Evolutionary conservation across 176 grass and related monocot genomes (phyloP), one percentile per base, ranked within the genome.

Genomic region (Juncus effusus): DNA sequence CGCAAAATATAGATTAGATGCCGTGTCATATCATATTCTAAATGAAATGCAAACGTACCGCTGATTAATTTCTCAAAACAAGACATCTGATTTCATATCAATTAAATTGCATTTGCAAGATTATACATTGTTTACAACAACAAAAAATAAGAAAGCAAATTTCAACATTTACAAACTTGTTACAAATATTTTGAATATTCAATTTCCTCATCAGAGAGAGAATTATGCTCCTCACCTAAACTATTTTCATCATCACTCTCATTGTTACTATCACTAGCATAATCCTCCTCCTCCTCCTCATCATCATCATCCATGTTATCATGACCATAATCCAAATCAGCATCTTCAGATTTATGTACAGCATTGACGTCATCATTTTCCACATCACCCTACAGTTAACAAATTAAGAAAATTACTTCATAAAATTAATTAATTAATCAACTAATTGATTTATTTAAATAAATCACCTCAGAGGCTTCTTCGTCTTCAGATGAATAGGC

Each of bases 401-500:
- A 40, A 42, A 67, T 8, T 16, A 14, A 28, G 19, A 28, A 28
- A 73, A 3, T 14, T 4, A 10, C 64, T 38, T 51, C 39, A 36
- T 13, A 8, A 55, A 13, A 40, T 13, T 16, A 55, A 14, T 41
- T 28, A 2, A 47, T 47, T 47, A 47, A 47, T 47, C 9, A 47
- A 47, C 19, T 28, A 28, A 28, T 28, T 28, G 19, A 53, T 49
- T 6, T 41, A 15, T 38, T 19, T 14, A 62, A 15, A 15, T 11
- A 13, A 61, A 74, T 64, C 55, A 92, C 94, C 85, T 89, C 93
- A 52, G 35, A 68, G 16, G 78, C 87, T 75, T 97, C 85, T 75
- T 97, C 88, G n/a, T 86, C 88, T 65, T 97, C 85, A 3, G 82
- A 82, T 1, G 74, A 86, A 59, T 97, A 92, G 2, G 80, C 88